These are phyloP conservation scores for Hymenoscyphus infarciens DNA, from an alignment of 2,329 filamentous ascomycete species.

Conservation along the genomic window DNA sequence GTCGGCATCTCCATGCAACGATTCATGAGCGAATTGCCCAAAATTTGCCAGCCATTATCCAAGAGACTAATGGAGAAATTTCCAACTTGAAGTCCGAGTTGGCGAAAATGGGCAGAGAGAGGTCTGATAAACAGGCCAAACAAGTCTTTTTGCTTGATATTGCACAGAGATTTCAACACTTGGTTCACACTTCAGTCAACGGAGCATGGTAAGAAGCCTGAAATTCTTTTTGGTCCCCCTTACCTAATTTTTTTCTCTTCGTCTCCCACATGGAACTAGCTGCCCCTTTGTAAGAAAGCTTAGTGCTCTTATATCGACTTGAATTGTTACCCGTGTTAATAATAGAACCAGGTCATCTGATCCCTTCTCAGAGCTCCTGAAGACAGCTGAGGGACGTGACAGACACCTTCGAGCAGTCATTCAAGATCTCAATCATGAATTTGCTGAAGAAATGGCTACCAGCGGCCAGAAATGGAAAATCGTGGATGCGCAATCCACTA, in stretches of 20 bases:
- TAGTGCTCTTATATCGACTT: no score
- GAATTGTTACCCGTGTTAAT: no score
- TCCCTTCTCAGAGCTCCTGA: not conserved
- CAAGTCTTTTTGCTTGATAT: not conserved
- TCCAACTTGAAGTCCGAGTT: not conserved
- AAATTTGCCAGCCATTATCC: slow-evolving; percentile 2
- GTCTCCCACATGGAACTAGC: no score
- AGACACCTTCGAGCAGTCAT: slow-evolving; percentile 12
- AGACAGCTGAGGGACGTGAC: not conserved
- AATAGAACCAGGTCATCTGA: no score
- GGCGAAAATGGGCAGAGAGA: not conserved
- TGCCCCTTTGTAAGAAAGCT: no score
- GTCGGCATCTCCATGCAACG: no score
- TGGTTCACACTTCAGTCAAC: slow-evolving; percentile 4
- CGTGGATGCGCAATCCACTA: not conserved
- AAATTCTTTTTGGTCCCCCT: not conserved
- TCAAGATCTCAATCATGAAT: slow-evolving; percentile 13
- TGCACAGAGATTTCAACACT: slow-evolving; percentile 7
- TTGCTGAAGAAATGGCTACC: slow-evolving; percentile 9
- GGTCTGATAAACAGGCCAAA: not conserved
- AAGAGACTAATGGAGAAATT: not conserved
- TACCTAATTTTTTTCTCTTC: no score
- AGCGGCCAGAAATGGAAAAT: slow-evolving; percentile 5
- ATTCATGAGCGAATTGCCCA: not conserved
- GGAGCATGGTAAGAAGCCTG: slow-evolving; percentile 7